Conservation (phyloP, 192 early-diverging fungal species). For the Podochytrium sp. region DNA sequence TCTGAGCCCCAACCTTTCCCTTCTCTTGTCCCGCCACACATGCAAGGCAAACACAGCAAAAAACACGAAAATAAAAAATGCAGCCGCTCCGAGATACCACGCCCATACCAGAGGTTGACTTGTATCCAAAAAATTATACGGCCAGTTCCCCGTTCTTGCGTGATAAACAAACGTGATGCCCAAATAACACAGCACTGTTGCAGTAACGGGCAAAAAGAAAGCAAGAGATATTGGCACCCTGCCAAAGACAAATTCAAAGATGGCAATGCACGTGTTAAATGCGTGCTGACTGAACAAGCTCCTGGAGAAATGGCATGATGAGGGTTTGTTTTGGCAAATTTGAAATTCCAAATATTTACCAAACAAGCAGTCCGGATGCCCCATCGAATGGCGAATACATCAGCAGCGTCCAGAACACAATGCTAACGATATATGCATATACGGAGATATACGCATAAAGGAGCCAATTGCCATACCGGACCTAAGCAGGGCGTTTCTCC, state of each 20-base stretch:
- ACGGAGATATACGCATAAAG: neutral
- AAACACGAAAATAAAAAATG: neutral
- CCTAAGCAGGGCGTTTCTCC: neutral
- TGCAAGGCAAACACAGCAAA: neutral
- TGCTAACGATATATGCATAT: neutral
- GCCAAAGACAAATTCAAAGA: neutral
- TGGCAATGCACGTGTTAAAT: neutral
- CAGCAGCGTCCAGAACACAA: conserved; percentile 4
- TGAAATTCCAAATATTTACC: neutral
- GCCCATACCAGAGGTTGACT: neutral
- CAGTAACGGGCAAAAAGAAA: neutral
- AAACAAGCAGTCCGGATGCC: neutral
- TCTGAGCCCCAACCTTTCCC: no score
- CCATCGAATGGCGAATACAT: neutral
- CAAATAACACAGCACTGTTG: neutral
- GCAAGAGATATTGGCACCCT: neutral
- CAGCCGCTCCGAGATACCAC: neutral
- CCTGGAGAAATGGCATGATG: neutral
- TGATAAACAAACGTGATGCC: conserved; percentile 4
- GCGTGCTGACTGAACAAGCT: neutral
- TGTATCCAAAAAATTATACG: conserved; percentile 7
- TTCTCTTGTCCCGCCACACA: neutral
- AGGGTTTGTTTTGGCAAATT: neutral
- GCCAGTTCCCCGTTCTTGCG: neutral
- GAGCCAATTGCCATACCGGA: neutral